These are phyloP conservation scores for Candida mattraensis DNA, from an alignment of 805 yeast genomes.

Conservation along the genomic window DNA sequence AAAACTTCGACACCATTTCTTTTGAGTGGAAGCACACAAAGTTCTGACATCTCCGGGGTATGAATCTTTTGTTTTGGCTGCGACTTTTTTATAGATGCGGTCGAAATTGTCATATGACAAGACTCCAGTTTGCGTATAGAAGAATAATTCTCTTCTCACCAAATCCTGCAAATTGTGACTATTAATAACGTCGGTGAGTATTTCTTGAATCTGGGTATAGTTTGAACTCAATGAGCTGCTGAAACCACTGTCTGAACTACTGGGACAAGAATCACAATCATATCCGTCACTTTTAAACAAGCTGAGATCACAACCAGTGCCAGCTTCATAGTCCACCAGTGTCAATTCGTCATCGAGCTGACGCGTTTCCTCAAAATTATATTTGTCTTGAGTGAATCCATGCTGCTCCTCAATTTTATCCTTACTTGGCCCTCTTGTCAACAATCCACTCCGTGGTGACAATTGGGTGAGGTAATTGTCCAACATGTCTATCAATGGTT, in stretches of 20 bases:
- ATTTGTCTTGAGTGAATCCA: no score
- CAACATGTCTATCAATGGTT: no score
- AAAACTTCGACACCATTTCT: conserved; percentile 10
- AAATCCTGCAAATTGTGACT: conserved; percentile 10
- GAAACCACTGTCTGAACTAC: conserved; percentile 7
- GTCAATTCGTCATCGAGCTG: conserved; percentile 5
- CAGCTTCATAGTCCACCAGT: conserved; percentile 4
- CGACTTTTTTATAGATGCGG: conserved; percentile 13
- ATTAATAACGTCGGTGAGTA: conserved; percentile 4
- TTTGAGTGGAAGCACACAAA: conserved; percentile 10
- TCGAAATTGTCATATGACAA: conserved; percentile 20
- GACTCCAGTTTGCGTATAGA: conserved; percentile 18
- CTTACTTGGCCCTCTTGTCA: conserved; percentile 10
- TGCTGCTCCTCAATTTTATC: no score
- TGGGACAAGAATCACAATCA: conserved; percentile 4
- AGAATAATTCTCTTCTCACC: conserved; percentile 17
- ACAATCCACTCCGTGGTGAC: no score
- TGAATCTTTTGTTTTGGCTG: conserved; percentile 2
- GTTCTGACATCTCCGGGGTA: conserved; percentile 13
- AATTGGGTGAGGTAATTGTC: no score
- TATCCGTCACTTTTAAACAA: conserved; percentile 2
- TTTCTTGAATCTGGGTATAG: conserved; percentile 6
- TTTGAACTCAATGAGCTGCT: conserved; percentile 7
- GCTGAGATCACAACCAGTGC: conserved; percentile 4
- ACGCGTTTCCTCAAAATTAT: no score